Evolutionary conservation across 306 rosid species (phyloP).

Genomic region (Castanea mollissima): DNA sequence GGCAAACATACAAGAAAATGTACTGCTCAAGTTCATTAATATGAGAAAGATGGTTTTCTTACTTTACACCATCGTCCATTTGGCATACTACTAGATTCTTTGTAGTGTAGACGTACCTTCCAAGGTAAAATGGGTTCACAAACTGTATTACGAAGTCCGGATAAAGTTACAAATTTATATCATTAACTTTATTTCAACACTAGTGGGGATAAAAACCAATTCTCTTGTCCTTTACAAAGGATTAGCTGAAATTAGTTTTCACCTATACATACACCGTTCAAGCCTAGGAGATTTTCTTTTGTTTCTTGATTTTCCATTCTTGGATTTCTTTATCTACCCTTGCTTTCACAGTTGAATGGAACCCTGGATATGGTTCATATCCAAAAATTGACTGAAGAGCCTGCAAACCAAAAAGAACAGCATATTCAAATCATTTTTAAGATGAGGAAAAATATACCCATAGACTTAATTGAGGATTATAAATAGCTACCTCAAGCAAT

Average conservation of each 20-base stretch:
- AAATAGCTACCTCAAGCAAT: constrained; percentile 61
- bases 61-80: neutral
- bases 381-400: constrained; percentile 48
- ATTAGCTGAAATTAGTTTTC: neutral
- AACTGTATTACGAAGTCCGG: neutral
- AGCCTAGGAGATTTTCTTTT: constrained; percentile 49
- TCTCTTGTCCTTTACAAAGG: constrained; percentile 8
- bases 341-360: constrained; percentile 54
- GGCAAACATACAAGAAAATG: neutral
- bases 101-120: neutral
- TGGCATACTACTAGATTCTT: neutral
- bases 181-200: neutral
- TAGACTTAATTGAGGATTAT: neutral
- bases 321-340: constrained; percentile 50
- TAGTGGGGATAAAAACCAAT: neutral
- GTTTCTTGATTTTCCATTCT: constrained; percentile 65
- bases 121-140: neutral
- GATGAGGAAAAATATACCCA: neutral
- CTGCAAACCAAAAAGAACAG: constrained; percentile 30
- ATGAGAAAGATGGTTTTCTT: neutral
- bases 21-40: neutral
- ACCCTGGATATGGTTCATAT: constrained; percentile 88
- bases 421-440: neutral
- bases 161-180: neutral
- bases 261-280: neutral